A percentile compares a stretch with the other conserved stretches of the same genome.
These are phyloP conservation scores for Notholithocarpus densiflorus DNA, from an alignment of 306 rosid species.

Conservation along the genomic window DNA sequence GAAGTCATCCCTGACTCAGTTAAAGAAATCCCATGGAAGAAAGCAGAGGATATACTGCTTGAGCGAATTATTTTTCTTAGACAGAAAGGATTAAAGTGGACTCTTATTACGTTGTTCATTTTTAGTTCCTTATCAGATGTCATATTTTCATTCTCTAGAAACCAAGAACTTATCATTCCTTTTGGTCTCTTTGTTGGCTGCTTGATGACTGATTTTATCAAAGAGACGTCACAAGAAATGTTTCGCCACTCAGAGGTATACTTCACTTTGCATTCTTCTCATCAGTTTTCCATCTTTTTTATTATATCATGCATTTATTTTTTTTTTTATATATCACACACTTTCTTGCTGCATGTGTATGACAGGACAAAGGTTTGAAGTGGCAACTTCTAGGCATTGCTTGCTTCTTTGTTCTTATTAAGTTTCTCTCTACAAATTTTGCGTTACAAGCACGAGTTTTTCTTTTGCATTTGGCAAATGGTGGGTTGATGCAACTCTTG, in stretches of 20 bases:
- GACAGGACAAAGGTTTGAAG: conserved; percentile 29
- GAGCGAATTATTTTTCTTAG: conserved; percentile 27
- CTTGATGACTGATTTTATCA: conserved; percentile 32
- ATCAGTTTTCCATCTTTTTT: not conserved
- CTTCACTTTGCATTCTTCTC: not conserved
- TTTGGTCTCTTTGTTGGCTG: conserved; percentile 47
- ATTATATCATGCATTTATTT: not conserved
- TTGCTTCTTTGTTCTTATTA: conserved; percentile 31
- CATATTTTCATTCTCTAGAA: conserved; percentile 30
- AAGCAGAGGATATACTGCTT: conserved; percentile 28
- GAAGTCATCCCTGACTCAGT: conserved; percentile 36
- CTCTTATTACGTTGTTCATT: conserved; percentile 8
- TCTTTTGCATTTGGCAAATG: conserved; percentile 40
- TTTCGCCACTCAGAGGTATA: conserved; percentile 30
- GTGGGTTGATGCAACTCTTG: conserved; percentile 44
- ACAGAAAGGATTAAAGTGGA: conserved; percentile 34
- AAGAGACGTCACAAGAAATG: conserved; percentile 30
- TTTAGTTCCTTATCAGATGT: conserved; percentile 32
- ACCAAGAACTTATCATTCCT: conserved; percentile 39
- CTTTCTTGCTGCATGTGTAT: not conserved
- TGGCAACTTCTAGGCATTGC: conserved; percentile 28
- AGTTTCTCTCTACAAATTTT: conserved; percentile 23
- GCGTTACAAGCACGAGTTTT: conserved; percentile 17
- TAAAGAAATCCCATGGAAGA: conserved; percentile 39
- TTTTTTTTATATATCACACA: too few species aligned